Evolutionary conservation across 306 rosid species (phyloP).

Genomic region (Abrus precatorius): DNA sequence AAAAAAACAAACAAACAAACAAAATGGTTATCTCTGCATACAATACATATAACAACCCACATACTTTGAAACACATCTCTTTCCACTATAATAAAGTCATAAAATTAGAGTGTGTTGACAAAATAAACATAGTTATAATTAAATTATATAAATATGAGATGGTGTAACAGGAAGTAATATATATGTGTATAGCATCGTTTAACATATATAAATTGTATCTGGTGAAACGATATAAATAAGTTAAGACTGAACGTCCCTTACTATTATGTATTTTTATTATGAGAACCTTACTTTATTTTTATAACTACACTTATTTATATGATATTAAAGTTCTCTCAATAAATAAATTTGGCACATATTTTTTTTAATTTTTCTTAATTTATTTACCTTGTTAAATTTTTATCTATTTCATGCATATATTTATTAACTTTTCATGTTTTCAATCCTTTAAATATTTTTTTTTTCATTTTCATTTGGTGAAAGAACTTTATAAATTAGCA

Average conservation of each 20-base stretch:
- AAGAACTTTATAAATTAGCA: too few relatives aligned
- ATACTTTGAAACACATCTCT: background rate
- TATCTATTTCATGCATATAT: too few relatives aligned
- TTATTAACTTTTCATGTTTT: too few relatives aligned
- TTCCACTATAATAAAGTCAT: conserved; percentile 1
- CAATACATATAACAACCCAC: background rate
- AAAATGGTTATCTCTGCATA: background rate
- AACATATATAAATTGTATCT: background rate
- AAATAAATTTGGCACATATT: too few relatives aligned
- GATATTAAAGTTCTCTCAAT: too few relatives aligned
- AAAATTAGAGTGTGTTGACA: background rate
- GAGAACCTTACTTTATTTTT: background rate
- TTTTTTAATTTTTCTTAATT: too few relatives aligned
- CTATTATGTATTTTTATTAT: background rate
- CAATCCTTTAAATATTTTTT: too few relatives aligned
- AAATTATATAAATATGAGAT: background rate
- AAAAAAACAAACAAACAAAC: background rate
- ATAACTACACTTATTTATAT: background rate
- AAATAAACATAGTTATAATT: background rate
- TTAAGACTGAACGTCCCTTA: background rate
- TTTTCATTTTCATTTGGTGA: too few relatives aligned
- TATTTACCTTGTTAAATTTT: too few relatives aligned
- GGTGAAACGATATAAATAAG: background rate
- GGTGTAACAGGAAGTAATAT: background rate
- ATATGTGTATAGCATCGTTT: background rate